Evolutionary conservation across 2,329 filamentous ascomycete genomes (phyloP), one percentile per base, ranked within the genome.

Genomic region (Epichloe gansuensis): DNA sequence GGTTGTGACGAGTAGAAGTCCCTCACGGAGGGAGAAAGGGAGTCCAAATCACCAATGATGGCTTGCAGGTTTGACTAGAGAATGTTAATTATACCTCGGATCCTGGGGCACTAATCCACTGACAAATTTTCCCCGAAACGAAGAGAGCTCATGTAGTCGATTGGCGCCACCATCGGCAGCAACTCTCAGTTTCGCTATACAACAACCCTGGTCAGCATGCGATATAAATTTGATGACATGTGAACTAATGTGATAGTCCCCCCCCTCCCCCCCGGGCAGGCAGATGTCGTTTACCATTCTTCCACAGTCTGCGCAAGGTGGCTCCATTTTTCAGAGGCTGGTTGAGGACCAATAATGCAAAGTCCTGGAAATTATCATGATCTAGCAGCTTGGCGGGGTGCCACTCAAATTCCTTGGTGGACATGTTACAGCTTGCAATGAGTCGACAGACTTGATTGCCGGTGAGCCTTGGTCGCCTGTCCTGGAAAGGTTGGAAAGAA

Each of bases 111-210:
- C 21, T 35, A 27, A 23, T 41, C 47, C 25, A 64, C 70, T 52
- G 59, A 74, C 73, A 55, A 71, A 72, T 57, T 70, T 70, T 38
- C 66, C 68, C 40, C 66, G 64, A 45, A 70, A 70, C 0, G 68
- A 69, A 1, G 68, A 70, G 15, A 74, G 65, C 35, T 74, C 64
- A 52, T 74, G 70, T 67, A 96, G 75, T 39, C 81, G 77, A 63
- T 97, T 95, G 45, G 90, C 90, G 25, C 89, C 93, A 51, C 90
- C 93, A 70, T 98, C 93, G 31, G 89, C 93, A 53, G 89, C 95
- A 50, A 97, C 75, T 25, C 78, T 79, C 55, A 83, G 76, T 23
- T 70, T 71, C 50, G 86, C 84, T 87, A 40, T n/a, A n/a, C 12
- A 17, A 11, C 40, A 25, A 17, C 36, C 12, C 25, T 21, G 45